phyloP scores from a whole-genome alignment of 495 filamentous ascomycete species.

The Coniosporium apollinis region DNA sequence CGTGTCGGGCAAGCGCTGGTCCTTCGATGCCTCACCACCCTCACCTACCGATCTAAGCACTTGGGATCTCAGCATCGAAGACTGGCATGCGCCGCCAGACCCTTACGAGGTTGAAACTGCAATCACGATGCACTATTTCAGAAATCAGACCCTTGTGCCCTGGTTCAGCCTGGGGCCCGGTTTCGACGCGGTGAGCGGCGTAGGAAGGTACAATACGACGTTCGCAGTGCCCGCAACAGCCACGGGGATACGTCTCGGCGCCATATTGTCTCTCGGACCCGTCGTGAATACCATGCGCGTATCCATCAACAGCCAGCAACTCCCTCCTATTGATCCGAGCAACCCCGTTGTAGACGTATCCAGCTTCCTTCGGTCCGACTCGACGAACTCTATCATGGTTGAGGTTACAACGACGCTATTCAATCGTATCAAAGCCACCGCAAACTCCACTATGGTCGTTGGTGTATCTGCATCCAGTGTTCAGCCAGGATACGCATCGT shows the following conservation, averaged over 20 bases:
- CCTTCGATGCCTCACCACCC: not conserved
- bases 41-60: conserved; percentile 4
- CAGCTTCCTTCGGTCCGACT: not conserved
- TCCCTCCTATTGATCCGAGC: conserved; percentile 12
- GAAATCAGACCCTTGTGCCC: conserved; percentile 3
- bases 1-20: conserved; percentile 1
- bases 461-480: not conserved
- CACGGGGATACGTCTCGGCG: conserved; percentile 3
- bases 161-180: conserved; percentile 9
- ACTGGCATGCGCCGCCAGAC: conserved; percentile 9
- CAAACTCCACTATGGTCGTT: conserved; percentile 1
- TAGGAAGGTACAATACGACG: conserved; percentile 11
- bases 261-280: conserved; percentile 6
- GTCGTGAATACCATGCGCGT: conserved; percentile 10
- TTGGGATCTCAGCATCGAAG: conserved; percentile 11
- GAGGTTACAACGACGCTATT: conserved; percentile 12
- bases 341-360: conserved; percentile 5
- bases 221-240: conserved; percentile 8
- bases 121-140: conserved; percentile 5
- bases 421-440: conserved; percentile 6
- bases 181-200: conserved; percentile 6
- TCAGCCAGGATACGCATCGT: conserved; percentile 2
- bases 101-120: conserved; percentile 3
- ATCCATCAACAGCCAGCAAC: conserved; percentile 7
- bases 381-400: conserved; percentile 5